Base-by-base conservation (phyloP, 2,329 filamentous ascomycete species). In the Sporothrix sp. region DNA sequence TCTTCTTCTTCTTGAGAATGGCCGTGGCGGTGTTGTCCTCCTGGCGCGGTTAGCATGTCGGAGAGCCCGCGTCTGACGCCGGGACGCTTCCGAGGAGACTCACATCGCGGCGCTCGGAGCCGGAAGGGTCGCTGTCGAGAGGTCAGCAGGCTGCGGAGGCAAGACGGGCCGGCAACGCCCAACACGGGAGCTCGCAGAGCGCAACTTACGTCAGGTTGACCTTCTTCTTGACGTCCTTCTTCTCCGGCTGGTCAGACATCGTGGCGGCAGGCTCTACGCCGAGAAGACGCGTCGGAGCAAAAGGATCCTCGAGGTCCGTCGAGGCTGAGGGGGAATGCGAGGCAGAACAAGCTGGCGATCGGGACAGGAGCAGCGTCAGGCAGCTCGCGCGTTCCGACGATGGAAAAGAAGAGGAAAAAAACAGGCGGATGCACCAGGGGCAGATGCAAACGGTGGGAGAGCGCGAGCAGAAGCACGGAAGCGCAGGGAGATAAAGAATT, bases 1-100 rank as follows among this genome's bases (percentile, higher is more conserved):
- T 98, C 90, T 98, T 98, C 85, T 98, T 98, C 81, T 97, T 97
- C 78, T 96, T 97, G 64, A 98, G 81, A 62, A 98, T 98, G 60
- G 93, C 93, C 40, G 93, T 98, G 48, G 93, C 82, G 56, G 84
- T 88, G 66, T 95, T 93, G 68, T 96, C 87, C 63, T 88, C 83
- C 83, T 94, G 63, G n/a, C 21, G 7, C 16, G 43, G 51, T 42
- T 18, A 50, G 46, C n/a, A 39, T 14, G 16, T 32, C n/a, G n/a
- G n/a, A n/a, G n/a, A n/a, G n/a, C n/a, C 25, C 6, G 25, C 25
- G 25, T 28, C 25, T 28, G n/a, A n/a, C n/a, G n/a, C n/a, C n/a
- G n/a, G n/a, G n/a, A n/a, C n/a, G n/a, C n/a, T n/a, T 28, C 25
- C 5, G 25, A 14, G 14, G 56, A 48, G 58, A 70, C 79, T 66